Base-by-base conservation (phyloP, 192 early-diverging fungal species). In the Lunasporangiospora selenospora region DNA sequence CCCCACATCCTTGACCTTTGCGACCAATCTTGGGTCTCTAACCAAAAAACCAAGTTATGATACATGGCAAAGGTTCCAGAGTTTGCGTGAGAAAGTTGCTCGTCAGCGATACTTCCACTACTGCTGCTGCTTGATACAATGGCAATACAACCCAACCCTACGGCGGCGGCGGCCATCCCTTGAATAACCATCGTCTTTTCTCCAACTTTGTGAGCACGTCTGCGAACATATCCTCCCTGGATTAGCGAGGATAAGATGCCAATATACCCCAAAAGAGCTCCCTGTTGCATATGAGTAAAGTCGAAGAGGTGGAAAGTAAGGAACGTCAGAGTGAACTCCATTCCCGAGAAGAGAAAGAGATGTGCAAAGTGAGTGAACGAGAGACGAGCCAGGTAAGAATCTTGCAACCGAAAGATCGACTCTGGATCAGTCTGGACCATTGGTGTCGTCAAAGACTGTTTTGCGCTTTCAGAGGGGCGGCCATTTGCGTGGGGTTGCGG, bases 321-420 rank as follows among this genome's bases (percentile, higher is more conserved):
- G 73, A 99, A 99, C 2, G 95, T 94, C 46, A 99, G 82, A 1
- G 95, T 99, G 80, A 97, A 99, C 82, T 99, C 97, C 94, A 99
- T 97, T 1, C 97, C 97, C 3, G 93, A 92, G 63, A 98, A 99
- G 50, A 93, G 81, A 62, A 99, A 94, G 37, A 97, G 81, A 65
- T 92, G 96, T 15, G 89, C 75, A 61, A 93, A 95, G 65, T 98
- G 96, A 23, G 93, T 73, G 30, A 76, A 56, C 19, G 88, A 89
- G 31, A 99, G 86, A 10, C 55, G 54, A 21, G 53, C 21, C 0
- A 78, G 62, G 10, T 77, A 65, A 8, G 81, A 53, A 33, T 78
- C 76, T 29, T 53, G 36, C 4, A 85, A 62, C 12, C 73, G 64
- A 30, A 47, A 33, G 40, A 62, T 65, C 16, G 23, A 33, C 37